phyloP scores from a whole-genome alignment of 2,329 filamentous ascomycete genomes.

The Thyridium curvatum region DNA sequence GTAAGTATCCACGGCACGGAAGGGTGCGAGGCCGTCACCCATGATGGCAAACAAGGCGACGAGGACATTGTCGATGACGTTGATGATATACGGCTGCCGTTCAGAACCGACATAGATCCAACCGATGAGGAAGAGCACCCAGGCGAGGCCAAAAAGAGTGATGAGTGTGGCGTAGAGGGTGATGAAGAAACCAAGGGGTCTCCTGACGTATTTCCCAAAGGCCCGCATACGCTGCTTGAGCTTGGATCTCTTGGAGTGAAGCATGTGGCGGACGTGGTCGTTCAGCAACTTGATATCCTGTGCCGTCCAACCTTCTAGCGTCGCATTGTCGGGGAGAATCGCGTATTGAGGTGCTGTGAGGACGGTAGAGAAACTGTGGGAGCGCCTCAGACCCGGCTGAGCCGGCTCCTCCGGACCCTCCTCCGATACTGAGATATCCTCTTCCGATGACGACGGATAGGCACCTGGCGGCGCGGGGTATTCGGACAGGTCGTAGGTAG shows the following conservation, averaged over 20 bases:
- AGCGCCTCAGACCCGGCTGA: slow-evolving; percentile 12
- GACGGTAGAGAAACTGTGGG: slow-evolving; percentile 57
- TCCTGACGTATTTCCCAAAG: slow-evolving; percentile 71
- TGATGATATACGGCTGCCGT: slow-evolving; percentile 61
- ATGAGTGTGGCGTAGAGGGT: slow-evolving; percentile 79
- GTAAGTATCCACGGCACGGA: slow-evolving; percentile 76
- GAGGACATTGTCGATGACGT: slow-evolving; percentile 65
- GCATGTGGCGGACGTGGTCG: slow-evolving; percentile 80
- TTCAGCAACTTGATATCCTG: slow-evolving; percentile 73
- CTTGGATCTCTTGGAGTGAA: slow-evolving; percentile 73
- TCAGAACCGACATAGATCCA: slow-evolving; percentile 75
- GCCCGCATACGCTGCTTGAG: slow-evolving; percentile 76
- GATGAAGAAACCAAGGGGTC: slow-evolving; percentile 75
- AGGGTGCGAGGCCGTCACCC: slow-evolving; percentile 66
- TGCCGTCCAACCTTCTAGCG: slow-evolving; percentile 66
- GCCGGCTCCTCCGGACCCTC: slow-evolving; percentile 12
- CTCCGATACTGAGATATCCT: slow-evolving; percentile 4
- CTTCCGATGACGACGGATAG: slow-evolving; percentile 14
- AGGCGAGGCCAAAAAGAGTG: slow-evolving; percentile 77
- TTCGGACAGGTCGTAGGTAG: slow-evolving; percentile 68
- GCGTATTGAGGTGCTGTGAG: slow-evolving; percentile 69
- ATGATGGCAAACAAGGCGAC: slow-evolving; percentile 67
- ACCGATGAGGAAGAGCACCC: slow-evolving; percentile 86
- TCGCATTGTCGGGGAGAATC: slow-evolving; percentile 68
- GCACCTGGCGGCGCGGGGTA: slow-evolving; percentile 19